Percentiles rank a stretch among this genome's conserved stretches.
Conservation (phyloP, 805 yeast species). For the Saccharomyces jurei region DNA sequence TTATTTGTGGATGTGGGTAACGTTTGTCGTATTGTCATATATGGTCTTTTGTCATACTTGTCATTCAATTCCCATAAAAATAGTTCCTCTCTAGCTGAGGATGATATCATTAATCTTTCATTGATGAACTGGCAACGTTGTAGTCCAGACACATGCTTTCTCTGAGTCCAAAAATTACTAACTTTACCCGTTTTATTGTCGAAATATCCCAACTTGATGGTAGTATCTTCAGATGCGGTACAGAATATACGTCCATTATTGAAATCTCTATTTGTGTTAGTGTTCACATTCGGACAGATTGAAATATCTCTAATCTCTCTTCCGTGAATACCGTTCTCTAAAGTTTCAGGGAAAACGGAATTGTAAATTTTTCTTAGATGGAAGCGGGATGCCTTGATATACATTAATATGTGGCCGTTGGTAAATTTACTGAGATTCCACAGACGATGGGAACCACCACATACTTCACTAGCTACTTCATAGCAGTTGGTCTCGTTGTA, state of each 20-base stretch:
- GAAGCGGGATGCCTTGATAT: slow-evolving; percentile 49
- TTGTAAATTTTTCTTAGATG: slow-evolving; percentile 31
- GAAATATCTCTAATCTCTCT: slow-evolving; percentile 78
- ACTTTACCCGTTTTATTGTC: slow-evolving; percentile 35
- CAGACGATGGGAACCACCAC: slow-evolving; percentile 88
- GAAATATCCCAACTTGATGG: slow-evolving; percentile 48
- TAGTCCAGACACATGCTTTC: slow-evolving; percentile 83
- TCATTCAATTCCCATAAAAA: slow-evolving; percentile 61
- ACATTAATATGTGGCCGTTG: slow-evolving; percentile 40
- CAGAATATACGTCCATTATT: slow-evolving; percentile 40
- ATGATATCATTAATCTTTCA: slow-evolving; percentile 40
- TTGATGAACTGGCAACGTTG: slow-evolving; percentile 63
- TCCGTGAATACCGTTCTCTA: slow-evolving; percentile 75
- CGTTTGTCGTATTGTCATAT: slow-evolving; percentile 41
- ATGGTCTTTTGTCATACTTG: slow-evolving; percentile 32
- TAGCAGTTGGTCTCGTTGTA: slow-evolving; percentile 75
- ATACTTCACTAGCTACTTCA: slow-evolving; percentile 59
- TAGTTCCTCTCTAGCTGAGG: slow-evolving; percentile 86
- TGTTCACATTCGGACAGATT: slow-evolving; percentile 18
- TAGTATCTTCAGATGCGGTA: slow-evolving; percentile 87
- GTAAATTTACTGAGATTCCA: slow-evolving; percentile 49
- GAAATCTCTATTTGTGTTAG: slow-evolving; percentile 14
- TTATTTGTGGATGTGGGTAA: slow-evolving; percentile 48
- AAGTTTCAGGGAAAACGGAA: slow-evolving; percentile 23
- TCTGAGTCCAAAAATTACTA: slow-evolving; percentile 48